Evolutionary conservation across 2,329 filamentous ascomycete genomes (phyloP).

Genomic region (Penicillium palitans): DNA sequence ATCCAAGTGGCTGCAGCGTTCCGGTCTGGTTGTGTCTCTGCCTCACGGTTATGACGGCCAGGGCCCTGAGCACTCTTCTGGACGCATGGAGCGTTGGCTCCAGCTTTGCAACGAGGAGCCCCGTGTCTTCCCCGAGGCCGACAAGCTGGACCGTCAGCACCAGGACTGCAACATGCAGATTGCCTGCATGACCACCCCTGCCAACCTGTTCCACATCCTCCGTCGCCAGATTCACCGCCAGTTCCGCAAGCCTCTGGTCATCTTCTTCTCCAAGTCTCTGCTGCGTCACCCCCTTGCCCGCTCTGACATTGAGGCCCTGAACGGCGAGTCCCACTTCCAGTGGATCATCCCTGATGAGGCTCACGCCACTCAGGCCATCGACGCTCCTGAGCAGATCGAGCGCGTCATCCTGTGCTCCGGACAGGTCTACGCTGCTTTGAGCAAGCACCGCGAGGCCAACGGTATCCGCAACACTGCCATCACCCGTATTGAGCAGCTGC

Average conservation of each 20-base stretch:
- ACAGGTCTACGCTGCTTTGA: conserved; percentile 86
- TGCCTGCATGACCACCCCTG: conserved; percentile 92
- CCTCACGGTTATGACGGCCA: conserved; percentile 98
- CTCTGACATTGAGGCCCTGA: conserved; percentile 87
- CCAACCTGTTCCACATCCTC: conserved; percentile 95
- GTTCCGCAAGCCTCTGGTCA: conserved; percentile 95
- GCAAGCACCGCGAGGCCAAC: conserved; percentile 86
- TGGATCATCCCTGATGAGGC: conserved; percentile 94
- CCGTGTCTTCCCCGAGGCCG: conserved; percentile 80
- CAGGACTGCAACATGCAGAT: conserved; percentile 99
- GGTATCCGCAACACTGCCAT: conserved; percentile 88
- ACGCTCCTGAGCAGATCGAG: conserved; percentile 80
- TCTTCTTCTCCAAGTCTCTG: conserved; percentile 98
- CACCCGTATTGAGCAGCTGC: conserved; percentile 93
- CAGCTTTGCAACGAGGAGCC: conserved; percentile 98
- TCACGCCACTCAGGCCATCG: conserved; percentile 72
- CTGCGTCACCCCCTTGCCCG: conserved; percentile 91
- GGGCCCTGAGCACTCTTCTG: conserved; percentile 96
- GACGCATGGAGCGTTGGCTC: conserved; percentile 93
- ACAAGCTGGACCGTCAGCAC: conserved; percentile 94
- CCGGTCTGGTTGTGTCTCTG: conserved; percentile 91
- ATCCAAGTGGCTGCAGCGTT: conserved; percentile 98
- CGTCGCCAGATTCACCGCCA: conserved; percentile 98
- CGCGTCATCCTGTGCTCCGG: conserved; percentile 93
- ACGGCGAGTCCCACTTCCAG: conserved; percentile 85